Evolutionary conservation across 2,329 filamentous ascomycete species (phyloP).

Genomic region (Fusarium aywerte): DNA sequence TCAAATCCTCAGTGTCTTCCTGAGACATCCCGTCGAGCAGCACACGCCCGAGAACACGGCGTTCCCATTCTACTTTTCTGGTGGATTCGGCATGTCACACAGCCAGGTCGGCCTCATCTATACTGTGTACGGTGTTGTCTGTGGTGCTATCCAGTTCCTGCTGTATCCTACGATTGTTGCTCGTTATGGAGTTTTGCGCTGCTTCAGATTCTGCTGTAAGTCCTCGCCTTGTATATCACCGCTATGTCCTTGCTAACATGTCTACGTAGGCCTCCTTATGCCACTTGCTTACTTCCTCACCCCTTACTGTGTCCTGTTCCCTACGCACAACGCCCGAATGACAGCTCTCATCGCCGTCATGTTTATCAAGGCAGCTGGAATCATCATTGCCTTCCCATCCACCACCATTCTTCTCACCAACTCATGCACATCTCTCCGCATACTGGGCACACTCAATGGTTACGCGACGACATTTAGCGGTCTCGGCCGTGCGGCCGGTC

Average conservation of each 20-base stretch:
- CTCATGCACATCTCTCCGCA: slow-evolving; percentile 74
- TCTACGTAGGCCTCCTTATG: slow-evolving; percentile 69
- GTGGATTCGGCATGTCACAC: slow-evolving; percentile 80
- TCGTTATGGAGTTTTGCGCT: slow-evolving; percentile 77
- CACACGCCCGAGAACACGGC: slow-evolving; percentile 68
- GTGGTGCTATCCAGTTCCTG: slow-evolving; percentile 86
- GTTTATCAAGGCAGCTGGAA: slow-evolving; percentile 76
- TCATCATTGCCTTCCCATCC: slow-evolving; percentile 89
- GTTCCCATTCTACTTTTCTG: slow-evolving; percentile 82
- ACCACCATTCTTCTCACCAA: slow-evolving; percentile 92
- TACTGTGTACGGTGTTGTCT: slow-evolving; percentile 81
- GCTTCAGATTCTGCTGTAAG: slow-evolving; percentile 72
- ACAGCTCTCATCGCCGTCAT: slow-evolving; percentile 74
- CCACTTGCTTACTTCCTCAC: slow-evolving; percentile 83
- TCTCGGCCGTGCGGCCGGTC: slow-evolving; percentile 81
- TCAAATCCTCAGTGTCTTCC: slow-evolving; percentile 87
- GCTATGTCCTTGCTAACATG: neutral
- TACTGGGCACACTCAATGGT: slow-evolving; percentile 91
- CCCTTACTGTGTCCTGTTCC: slow-evolving; percentile 79
- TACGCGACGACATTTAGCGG: slow-evolving; percentile 86
- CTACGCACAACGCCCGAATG: slow-evolving; percentile 61
- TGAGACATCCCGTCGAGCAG: slow-evolving; percentile 75
- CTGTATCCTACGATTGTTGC: slow-evolving; percentile 82
- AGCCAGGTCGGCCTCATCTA: slow-evolving; percentile 86
- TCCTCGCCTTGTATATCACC: neutral